Percentiles rank a stretch among this genome's conserved stretches.
Conservation (phyloP, 768 basidiomycete genomes). For the Pisolithus albus region DNA sequence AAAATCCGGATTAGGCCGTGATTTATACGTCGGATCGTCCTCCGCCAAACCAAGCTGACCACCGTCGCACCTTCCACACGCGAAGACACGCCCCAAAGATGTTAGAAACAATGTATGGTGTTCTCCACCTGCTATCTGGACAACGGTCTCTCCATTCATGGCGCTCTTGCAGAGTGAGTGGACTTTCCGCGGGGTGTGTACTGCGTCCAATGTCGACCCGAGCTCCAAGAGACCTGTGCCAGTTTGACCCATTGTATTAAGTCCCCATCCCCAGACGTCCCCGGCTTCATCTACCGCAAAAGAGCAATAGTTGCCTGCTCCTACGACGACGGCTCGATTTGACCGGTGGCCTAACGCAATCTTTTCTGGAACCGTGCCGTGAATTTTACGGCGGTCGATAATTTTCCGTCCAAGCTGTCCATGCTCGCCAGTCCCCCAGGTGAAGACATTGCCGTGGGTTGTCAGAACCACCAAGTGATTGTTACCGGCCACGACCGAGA, state of each 20-base stretch:
- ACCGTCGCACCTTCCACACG: conserved; percentile 77
- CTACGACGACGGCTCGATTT: conserved; percentile 61
- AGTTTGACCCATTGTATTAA: conserved; percentile 84
- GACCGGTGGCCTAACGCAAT: conserved; percentile 66
- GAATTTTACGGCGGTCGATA: conserved; percentile 79
- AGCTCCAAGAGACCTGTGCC: conserved; percentile 48
- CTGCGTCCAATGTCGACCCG: conserved; percentile 42
- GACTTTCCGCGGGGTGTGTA: conserved; percentile 62
- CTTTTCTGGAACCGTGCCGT: conserved; percentile 84
- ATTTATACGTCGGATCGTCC: conserved; percentile 60
- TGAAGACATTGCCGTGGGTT: conserved; percentile 78
- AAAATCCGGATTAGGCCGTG: conserved; percentile 49
- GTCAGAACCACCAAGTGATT: conserved; percentile 90
- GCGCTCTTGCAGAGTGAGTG: conserved; percentile 52
- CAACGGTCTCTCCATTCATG: conserved; percentile 55
- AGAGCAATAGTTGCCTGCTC: conserved; percentile 79
- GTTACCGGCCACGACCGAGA: conserved; percentile 70
- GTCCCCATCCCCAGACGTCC: conserved; percentile 91
- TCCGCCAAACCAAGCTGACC: conserved; percentile 73
- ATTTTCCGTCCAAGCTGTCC: conserved; percentile 89
- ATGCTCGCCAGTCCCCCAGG: conserved; percentile 89
- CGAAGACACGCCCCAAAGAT: conserved; percentile 74
- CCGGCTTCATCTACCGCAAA: conserved; percentile 85
- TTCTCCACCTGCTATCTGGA: conserved; percentile 75
- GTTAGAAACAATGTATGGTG: conserved; percentile 91